A percentile compares a stretch with the other conserved stretches of the same genome.
phyloP scores from a whole-genome alignment of 2,329 filamentous ascomycete species.

The Neonectria faginata region DNA sequence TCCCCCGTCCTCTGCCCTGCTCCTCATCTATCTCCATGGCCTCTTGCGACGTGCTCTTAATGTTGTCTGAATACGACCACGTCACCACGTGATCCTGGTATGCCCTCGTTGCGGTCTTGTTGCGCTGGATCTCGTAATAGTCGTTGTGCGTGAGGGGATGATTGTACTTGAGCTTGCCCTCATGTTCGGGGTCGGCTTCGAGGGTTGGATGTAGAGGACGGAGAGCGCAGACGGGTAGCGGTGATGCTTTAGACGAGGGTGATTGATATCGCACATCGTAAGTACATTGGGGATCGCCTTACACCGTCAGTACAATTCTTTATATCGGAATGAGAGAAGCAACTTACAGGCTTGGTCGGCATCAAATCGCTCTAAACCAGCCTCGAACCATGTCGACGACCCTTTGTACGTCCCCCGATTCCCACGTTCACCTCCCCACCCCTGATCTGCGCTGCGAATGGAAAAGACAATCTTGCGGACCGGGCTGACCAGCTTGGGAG shows the following conservation, averaged over 20 bases:
- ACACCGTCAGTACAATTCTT: background rate
- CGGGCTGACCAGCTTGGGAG: conserved; percentile 58
- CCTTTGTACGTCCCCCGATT: conserved; percentile 56
- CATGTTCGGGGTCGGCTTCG: conserved; percentile 23
- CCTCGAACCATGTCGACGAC: conserved; percentile 74
- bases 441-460: conserved; percentile 69
- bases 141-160: conserved; percentile 52
- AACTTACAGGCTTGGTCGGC: conserved; percentile 48
- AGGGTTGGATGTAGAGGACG: conserved; percentile 52
- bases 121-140: conserved; percentile 61
- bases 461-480: conserved; percentile 72
- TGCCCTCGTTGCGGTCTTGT: conserved; percentile 52
- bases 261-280: conserved; percentile 47
- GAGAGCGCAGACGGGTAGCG: conserved; percentile 51
- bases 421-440: conserved; percentile 57
- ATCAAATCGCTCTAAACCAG: conserved; percentile 68
- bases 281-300: conserved; percentile 48
- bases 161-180: conserved; percentile 48
- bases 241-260: conserved; percentile 31
- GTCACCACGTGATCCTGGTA: conserved; percentile 59
- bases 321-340: rapidly evolving
- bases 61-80: conserved; percentile 65
- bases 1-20: conserved; percentile 62
- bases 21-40: conserved; percentile 53
- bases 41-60: conserved; percentile 56